A percentile compares a stretch with the other conserved stretches of the same genome.
Conservation (phyloP, 768 basidiomycete genomes). For the Lentinula aciculospora region DNA sequence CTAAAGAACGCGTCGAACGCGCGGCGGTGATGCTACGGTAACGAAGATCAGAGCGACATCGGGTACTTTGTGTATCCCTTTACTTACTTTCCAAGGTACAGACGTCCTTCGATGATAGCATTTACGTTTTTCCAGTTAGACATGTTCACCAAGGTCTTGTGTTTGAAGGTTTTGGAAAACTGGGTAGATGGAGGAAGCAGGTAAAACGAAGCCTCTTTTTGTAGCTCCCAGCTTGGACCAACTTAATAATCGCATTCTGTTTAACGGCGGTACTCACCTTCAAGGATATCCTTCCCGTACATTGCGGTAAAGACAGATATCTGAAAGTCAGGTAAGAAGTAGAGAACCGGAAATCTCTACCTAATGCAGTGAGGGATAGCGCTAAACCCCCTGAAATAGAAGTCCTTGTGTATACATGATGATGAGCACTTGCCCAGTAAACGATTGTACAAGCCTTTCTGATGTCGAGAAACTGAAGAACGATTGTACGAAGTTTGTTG, state of each 20-base stretch:
- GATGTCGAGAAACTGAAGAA: not conserved
- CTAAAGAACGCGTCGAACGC: conserved; percentile 62
- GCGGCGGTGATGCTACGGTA: conserved; percentile 60
- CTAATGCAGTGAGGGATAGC: not conserved
- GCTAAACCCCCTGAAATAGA: not conserved
- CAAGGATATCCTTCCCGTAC: not conserved
- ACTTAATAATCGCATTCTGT: not conserved
- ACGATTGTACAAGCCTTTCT: not conserved
- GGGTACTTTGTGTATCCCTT: conserved; percentile 14
- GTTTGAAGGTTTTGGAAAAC: not conserved
- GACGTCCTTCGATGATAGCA: conserved; percentile 54
- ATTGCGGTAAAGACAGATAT: not conserved
- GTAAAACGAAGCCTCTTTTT: not conserved
- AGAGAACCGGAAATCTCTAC: not conserved
- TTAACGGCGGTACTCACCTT: not conserved
- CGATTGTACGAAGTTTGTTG: not conserved
- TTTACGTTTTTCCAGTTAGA: conserved; percentile 60
- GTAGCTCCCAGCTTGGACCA: not conserved
- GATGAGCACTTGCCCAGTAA: not conserved
- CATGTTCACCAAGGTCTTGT: conserved; percentile 28
- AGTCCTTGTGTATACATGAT: not conserved
- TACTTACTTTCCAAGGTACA: conserved; percentile 74
- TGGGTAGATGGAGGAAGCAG: not conserved
- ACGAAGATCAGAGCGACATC: conserved; percentile 12
- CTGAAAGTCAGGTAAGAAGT: not conserved